A percentile compares a stretch with the other conserved stretches of the same genome.
phyloP scores from a whole-genome alignment of 257 asterid species.

The Nicotiana sylvestris region DNA sequence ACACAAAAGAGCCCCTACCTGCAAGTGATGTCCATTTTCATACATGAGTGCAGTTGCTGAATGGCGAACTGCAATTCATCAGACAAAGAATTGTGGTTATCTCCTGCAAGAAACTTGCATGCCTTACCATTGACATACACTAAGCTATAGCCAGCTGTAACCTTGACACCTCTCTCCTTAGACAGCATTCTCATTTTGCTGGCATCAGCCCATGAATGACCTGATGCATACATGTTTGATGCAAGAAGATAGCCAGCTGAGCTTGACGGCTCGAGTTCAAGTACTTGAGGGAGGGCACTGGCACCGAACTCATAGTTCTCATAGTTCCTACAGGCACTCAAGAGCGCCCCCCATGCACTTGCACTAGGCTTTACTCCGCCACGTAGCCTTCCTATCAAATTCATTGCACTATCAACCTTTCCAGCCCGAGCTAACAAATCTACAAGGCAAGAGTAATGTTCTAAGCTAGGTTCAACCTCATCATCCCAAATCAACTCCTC shows the following conservation, averaged over 20 bases:
- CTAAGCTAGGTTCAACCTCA: constrained; percentile 38
- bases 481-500: constrained; percentile 37
- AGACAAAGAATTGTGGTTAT: constrained; percentile 32
- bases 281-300: constrained; percentile 43
- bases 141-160: constrained; percentile 60
- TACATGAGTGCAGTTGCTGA: constrained; percentile 49
- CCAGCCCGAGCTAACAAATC: constrained; percentile 92
- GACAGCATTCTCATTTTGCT: constrained; percentile 54
- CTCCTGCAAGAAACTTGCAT: constrained; percentile 52
- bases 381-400: constrained; percentile 43
- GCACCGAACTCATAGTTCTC: constrained; percentile 33
- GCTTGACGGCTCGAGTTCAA: constrained; percentile 70
- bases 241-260: constrained; percentile 75
- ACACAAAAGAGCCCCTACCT: not conserved
- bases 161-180: constrained; percentile 43
- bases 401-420: constrained; percentile 59
- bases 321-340: constrained; percentile 72
- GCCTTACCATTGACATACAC: constrained; percentile 42
- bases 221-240: constrained; percentile 59
- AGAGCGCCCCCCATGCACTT: constrained; percentile 86
- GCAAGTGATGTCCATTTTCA: constrained; percentile 33
- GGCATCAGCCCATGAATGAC: constrained; percentile 65
- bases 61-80: constrained; percentile 29
- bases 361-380: constrained; percentile 40
- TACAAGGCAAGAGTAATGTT: constrained; percentile 81